Percentiles rank a stretch among this genome's conserved stretches.
Evolutionary conservation across 1,139 yeast genomes (phyloP).

Genomic region (Saccharomyces uvarum): DNA sequence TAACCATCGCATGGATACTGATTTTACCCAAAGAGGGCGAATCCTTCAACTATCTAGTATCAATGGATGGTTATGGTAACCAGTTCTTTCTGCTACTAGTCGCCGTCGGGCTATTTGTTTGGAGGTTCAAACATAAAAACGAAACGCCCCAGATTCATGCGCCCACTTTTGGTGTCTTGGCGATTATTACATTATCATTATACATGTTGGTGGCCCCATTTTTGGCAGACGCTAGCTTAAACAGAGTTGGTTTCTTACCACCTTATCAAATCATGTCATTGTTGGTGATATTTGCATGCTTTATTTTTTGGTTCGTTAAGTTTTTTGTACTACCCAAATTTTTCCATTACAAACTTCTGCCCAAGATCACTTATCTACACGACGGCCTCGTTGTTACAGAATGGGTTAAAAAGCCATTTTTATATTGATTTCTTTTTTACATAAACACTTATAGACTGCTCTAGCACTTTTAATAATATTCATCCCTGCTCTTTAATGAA

Average conservation of each 20-base stretch:
- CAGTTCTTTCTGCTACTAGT: constrained; percentile 44
- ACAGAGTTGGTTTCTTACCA: constrained; percentile 44
- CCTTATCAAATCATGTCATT: constrained; percentile 43
- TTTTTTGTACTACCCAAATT: constrained; percentile 41
- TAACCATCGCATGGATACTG: constrained; percentile 36
- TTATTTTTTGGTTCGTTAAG: constrained; percentile 43
- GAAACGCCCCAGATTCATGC: constrained; percentile 45
- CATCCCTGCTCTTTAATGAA: constrained; percentile 2
- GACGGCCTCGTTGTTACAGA: constrained; percentile 51
- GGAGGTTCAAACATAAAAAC: constrained; percentile 41
- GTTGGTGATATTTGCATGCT: constrained; percentile 33
- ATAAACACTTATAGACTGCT: not conserved
- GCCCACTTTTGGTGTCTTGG: constrained; percentile 38
- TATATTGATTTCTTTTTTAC: not conserved
- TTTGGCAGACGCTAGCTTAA: constrained; percentile 35
- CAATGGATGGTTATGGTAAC: constrained; percentile 51
- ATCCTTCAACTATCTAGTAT: constrained; percentile 49
- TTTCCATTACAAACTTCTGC: constrained; percentile 38
- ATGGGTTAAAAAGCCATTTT: constrained; percentile 39
- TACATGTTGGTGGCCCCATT: constrained; percentile 46
- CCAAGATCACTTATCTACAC: constrained; percentile 36
- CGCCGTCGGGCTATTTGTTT: constrained; percentile 46
- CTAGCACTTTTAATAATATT: not conserved
- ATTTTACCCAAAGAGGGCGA: constrained; percentile 45
- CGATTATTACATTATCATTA: constrained; percentile 37